Evolutionary conservation across 1,284 basidiomycete species (phyloP), one percentile per base, ranked within the genome.

Genomic region (Vanrija humicola): DNA sequence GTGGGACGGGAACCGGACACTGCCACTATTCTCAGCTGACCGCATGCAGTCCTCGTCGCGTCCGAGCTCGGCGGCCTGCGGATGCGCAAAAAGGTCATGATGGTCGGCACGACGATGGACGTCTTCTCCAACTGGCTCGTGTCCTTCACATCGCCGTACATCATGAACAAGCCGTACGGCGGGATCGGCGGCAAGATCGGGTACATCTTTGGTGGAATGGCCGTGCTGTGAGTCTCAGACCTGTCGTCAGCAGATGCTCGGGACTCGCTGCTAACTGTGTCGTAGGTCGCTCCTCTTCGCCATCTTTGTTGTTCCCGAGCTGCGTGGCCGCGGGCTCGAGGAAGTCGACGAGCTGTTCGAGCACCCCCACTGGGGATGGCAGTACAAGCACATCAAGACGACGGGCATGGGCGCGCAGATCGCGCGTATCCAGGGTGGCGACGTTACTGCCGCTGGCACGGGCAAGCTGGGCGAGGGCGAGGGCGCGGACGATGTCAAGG

Each of bases 341-440:
- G 52, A 54, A 28, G 57, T 64, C 12, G 64, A 66, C 48, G 64
- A 66, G 52, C 53, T 64, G 19, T 66, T 66, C 47, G 56, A 58
- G 18, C 26, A 49, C 14, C 46, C 28, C 29, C 45, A 49, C 38
- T 63, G 61, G 61, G 61, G 56, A 1, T 63, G 61, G 61, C 48
- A 63, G 53, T 63, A 51, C 55, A 52, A 43, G 26, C 34, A 29
- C 25, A 47, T 52, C 46, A 25, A 60, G 46, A 63, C 61, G 10
- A 39, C 28, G 16, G 61, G 61, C 19, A 44, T 52, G 18, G 61
- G 61, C 21, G 58, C 58, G 8, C 14, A 18, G 9, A 52, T 63
- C 19, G 61, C 61, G 14, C 46, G 54, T 26, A 48, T 63, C 19
- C 54, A 47, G 6, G 51, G 42, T 18, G 51, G 46, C 15, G 50